A percentile compares a stretch with the other conserved stretches of the same genome.
Evolutionary conservation across 2,329 filamentous ascomycete species (phyloP).

Genomic region (Trichoderma brevicompactum): DNA sequence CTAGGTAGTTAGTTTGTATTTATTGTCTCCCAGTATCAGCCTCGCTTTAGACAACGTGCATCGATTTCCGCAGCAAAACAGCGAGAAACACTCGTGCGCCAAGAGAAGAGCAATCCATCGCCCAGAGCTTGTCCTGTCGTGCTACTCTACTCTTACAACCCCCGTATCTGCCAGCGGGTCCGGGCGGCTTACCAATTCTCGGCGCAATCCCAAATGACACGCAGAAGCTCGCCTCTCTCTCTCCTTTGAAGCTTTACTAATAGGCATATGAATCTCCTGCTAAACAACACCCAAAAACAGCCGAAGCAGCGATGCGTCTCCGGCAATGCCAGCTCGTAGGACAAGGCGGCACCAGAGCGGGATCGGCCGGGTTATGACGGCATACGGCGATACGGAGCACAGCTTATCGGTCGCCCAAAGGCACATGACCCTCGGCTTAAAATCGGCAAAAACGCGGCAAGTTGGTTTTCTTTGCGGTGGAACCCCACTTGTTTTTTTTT

Average conservation of each 20-base stretch:
- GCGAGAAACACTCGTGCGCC: too few species aligned
- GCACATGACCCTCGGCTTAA: constrained; percentile 35
- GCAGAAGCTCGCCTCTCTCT: not conserved
- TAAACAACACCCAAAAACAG: not conserved
- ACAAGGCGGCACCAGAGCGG: constrained; percentile 10
- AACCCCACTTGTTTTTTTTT: constrained; percentile 4
- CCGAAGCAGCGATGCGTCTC: not conserved
- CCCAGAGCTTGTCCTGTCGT: too few species aligned
- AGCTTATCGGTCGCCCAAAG: not conserved
- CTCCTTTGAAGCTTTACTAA: not conserved
- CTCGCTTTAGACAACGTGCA: too few species aligned
- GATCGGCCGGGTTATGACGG: constrained; percentile 39
- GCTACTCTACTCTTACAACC: not conserved
- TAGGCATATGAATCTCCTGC: too few species aligned
- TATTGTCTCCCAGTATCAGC: too few species aligned
- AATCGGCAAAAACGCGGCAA: constrained; percentile 36
- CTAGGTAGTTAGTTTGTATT: too few species aligned
- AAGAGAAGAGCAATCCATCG: not conserved
- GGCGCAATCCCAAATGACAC: not conserved
- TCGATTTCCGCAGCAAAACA: too few species aligned
- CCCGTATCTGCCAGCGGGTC: constrained; percentile 1
- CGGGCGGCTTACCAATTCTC: constrained; percentile 10
- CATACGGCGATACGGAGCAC: constrained; percentile 32
- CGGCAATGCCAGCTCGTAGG: not conserved
- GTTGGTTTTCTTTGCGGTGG: not conserved